Conservation (phyloP, 2,329 filamentous ascomycete genomes). For the Pestalotiopsis sp. region DNA sequence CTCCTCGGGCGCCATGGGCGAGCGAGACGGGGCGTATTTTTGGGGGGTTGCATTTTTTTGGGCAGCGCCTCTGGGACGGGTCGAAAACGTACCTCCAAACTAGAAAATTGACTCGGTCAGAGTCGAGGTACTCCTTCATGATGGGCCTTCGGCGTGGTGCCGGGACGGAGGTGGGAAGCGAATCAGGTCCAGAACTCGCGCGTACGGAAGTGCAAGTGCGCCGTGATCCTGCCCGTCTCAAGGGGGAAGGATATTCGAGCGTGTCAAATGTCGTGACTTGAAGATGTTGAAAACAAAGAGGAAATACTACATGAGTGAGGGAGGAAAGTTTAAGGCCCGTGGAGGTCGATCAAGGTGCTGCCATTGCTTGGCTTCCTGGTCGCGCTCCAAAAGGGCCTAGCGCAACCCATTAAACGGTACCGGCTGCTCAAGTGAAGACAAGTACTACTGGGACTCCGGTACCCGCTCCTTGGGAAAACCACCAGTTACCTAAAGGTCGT, state of each 20-base stretch:
- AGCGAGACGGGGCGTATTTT: conserved; percentile 20
- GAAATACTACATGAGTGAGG: conserved; percentile 15
- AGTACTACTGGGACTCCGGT: not conserved
- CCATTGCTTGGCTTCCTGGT: conserved; percentile 12
- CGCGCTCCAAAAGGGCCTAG: conserved; percentile 9
- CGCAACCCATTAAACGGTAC: conserved; percentile 13
- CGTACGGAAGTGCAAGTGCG: not conserved
- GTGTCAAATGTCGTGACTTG: conserved; percentile 10
- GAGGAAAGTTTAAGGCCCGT: conserved; percentile 16
- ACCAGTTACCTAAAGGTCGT: too few relatives aligned
- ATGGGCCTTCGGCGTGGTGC: conserved; percentile 21
- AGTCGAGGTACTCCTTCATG: conserved; percentile 69
- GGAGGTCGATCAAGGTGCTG: conserved; percentile 14
- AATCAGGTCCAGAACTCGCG: conserved; percentile 1
- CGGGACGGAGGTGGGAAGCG: not conserved
- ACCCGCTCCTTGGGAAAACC: not conserved
- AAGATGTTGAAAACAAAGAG: conserved; percentile 15
- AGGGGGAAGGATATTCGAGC: not conserved
- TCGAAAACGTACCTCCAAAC: conserved; percentile 66
- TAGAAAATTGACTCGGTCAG: conserved; percentile 70
- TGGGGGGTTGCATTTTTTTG: conserved; percentile 21
- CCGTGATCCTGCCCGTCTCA: not conserved
- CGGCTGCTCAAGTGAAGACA: not conserved
- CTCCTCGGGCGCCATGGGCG: conserved; percentile 13
- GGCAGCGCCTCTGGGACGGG: conserved; percentile 22